Conservation (phyloP, 2,329 filamentous ascomycete genomes). For the Penicillium sp. region DNA sequence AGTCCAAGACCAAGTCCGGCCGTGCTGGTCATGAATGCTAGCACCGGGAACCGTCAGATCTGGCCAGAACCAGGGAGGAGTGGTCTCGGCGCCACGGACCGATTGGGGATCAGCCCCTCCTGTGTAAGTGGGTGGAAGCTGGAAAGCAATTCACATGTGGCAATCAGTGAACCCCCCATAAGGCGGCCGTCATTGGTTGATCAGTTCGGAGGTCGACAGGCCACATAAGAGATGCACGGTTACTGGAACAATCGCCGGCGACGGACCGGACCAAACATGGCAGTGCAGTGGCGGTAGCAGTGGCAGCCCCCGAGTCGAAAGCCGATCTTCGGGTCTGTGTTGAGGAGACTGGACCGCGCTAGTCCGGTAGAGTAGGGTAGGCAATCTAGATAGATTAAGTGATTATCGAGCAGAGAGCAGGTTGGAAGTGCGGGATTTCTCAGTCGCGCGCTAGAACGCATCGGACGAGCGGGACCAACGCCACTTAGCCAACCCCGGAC, state of each 20-base stretch:
- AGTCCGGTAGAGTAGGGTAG: no score
- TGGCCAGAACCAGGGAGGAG: background rate
- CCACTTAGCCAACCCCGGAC: conserved; percentile 2
- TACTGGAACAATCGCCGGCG: background rate
- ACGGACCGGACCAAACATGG: background rate
- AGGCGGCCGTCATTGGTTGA: background rate
- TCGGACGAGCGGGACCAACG: background rate
- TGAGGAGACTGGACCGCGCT: background rate
- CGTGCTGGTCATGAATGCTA: no score
- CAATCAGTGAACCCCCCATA: background rate
- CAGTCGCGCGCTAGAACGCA: background rate
- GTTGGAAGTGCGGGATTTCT: conserved; percentile 4
- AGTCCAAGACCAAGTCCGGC: background rate
- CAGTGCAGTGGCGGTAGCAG: no score
- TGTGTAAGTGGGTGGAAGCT: background rate
- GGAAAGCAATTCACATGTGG: background rate
- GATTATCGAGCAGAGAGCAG: background rate
- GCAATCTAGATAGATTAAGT: no score
- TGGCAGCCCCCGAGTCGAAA: background rate
- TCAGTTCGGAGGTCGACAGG: background rate
- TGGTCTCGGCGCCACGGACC: background rate
- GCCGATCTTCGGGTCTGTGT: background rate
- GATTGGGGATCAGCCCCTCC: background rate
- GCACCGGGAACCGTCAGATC: no score
- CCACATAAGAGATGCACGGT: background rate